phyloP scores from a whole-genome alignment of 2,329 filamentous ascomycete species.

The Neocatenulostroma microsporum region DNA sequence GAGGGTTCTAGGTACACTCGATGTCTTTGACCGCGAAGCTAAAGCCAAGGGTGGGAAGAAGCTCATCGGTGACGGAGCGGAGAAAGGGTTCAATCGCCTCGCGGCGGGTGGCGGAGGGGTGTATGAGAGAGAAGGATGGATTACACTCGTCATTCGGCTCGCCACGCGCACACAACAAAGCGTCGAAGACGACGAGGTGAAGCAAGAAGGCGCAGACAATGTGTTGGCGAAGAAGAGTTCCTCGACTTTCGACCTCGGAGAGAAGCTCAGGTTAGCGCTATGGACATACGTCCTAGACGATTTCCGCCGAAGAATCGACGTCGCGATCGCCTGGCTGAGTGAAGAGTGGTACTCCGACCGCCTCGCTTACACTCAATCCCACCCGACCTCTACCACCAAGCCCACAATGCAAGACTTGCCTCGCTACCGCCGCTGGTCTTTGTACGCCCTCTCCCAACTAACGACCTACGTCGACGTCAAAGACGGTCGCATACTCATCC shows the following conservation, averaged over 20 bases:
- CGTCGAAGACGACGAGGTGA: constrained; percentile 48
- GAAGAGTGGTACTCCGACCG: constrained; percentile 98
- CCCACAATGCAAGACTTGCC: constrained; percentile 11
- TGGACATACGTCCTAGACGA: constrained; percentile 86
- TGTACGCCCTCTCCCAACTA: constrained; percentile 70
- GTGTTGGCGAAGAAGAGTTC: constrained; percentile 14
- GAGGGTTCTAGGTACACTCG: constrained; percentile 71
- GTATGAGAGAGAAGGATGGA: constrained; percentile 83
- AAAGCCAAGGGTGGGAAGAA: constrained; percentile 46
- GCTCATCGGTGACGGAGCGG: constrained; percentile 46
- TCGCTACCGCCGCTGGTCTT: constrained; percentile 21
- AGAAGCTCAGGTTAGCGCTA: constrained; percentile 69
- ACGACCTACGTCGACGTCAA: constrained; percentile 83
- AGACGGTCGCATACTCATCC: constrained; percentile 73
- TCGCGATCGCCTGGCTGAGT: constrained; percentile 87
- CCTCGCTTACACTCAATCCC: constrained; percentile 29
- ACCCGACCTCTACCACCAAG: not conserved
- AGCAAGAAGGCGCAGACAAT: constrained; percentile 24
- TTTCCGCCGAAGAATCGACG: constrained; percentile 80
- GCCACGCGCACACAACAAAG: constrained; percentile 71
- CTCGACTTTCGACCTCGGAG: constrained; percentile 47
- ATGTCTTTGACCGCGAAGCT: constrained; percentile 59
- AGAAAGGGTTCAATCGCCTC: constrained; percentile 70
- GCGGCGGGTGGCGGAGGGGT: constrained; percentile 68
- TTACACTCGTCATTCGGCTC: constrained; percentile 75